Evolutionary conservation across 2,329 filamentous ascomycete genomes (phyloP).

Genomic region (Colletotrichum lini): DNA sequence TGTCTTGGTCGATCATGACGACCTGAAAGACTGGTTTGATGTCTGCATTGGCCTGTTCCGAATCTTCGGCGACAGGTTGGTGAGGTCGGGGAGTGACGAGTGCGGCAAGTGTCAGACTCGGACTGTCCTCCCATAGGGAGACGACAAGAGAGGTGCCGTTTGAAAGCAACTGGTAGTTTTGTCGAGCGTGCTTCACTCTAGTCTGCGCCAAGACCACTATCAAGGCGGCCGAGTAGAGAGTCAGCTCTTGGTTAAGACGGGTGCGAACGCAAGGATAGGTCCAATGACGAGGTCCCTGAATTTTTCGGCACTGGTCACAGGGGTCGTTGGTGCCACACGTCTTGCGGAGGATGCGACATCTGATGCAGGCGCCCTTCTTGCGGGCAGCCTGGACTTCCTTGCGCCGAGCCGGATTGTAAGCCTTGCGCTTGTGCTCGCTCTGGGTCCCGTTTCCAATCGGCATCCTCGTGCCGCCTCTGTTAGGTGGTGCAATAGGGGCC

Average conservation of each 20-base stretch:
- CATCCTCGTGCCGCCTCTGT: conserved; percentile 68
- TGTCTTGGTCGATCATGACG: conserved; percentile 73
- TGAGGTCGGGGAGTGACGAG: conserved; percentile 38
- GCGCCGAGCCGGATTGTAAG: conserved; percentile 64
- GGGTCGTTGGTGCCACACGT: conserved; percentile 76
- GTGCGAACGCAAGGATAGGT: conserved; percentile 74
- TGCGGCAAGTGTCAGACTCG: conserved; percentile 40
- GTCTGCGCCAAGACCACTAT: conserved; percentile 74
- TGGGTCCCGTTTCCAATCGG: conserved; percentile 42
- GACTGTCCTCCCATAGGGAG: conserved; percentile 42
- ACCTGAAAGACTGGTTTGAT: conserved; percentile 48
- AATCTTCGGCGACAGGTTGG: conserved; percentile 10
- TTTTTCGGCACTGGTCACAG: conserved; percentile 75
- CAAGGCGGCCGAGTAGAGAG: conserved; percentile 75
- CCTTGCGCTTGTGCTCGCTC: conserved; percentile 44
- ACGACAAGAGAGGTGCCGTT: conserved; percentile 55
- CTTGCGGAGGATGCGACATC: conserved; percentile 76
- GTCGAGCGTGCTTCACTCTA: conserved; percentile 69
- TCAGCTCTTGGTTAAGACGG: conserved; percentile 72
- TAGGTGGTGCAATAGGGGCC: conserved; percentile 42
- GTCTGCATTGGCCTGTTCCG: conserved; percentile 41
- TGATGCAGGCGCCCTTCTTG: conserved; percentile 75
- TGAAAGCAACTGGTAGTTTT: conserved; percentile 63
- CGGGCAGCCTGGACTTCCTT: conserved; percentile 77
- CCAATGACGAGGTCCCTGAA: conserved; percentile 76